phyloP scores from a whole-genome alignment of 1,284 basidiomycete genomes.

The Microbotryum intermedium region DNA sequence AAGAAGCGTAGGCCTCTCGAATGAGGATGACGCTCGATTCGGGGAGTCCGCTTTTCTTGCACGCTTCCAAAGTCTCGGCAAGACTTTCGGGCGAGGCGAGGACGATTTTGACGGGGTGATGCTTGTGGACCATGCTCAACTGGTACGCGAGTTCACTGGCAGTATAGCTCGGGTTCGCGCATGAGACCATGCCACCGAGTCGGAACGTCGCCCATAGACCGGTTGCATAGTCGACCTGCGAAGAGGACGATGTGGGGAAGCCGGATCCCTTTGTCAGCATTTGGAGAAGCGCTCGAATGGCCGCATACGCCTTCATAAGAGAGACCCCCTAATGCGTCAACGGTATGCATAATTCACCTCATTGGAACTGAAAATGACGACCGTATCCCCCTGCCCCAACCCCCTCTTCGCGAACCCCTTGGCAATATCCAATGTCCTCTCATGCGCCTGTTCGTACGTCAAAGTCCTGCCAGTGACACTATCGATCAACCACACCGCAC shows the following conservation, averaged over 20 bases:
- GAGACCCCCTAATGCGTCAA: too few relatives aligned
- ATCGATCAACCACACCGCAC: slow-evolving; percentile 19
- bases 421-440: slow-evolving; percentile 10
- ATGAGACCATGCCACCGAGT: slow-evolving; percentile 62
- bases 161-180: slow-evolving; percentile 61
- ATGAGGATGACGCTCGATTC: slow-evolving; percentile 52
- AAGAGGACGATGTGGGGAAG: not conserved
- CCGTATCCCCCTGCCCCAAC: not conserved
- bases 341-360: not conserved
- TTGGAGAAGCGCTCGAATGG: not conserved
- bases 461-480: not conserved
- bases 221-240: slow-evolving; percentile 53
- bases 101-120: slow-evolving; percentile 50
- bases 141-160: slow-evolving; percentile 51
- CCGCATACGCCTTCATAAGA: not conserved
- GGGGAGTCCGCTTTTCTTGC: slow-evolving; percentile 49
- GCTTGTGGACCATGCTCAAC: slow-evolving; percentile 45
- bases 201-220: slow-evolving; percentile 65
- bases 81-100: slow-evolving; percentile 53
- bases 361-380: slow-evolving; percentile 18
- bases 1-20: slow-evolving; percentile 12
- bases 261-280: not conserved
- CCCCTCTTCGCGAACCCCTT: slow-evolving; percentile 9
- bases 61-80: slow-evolving; percentile 48
- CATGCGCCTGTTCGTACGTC: slow-evolving; percentile 5